Conservation (phyloP, 1,139 yeast species). For the Petasospora fabianii region DNA sequence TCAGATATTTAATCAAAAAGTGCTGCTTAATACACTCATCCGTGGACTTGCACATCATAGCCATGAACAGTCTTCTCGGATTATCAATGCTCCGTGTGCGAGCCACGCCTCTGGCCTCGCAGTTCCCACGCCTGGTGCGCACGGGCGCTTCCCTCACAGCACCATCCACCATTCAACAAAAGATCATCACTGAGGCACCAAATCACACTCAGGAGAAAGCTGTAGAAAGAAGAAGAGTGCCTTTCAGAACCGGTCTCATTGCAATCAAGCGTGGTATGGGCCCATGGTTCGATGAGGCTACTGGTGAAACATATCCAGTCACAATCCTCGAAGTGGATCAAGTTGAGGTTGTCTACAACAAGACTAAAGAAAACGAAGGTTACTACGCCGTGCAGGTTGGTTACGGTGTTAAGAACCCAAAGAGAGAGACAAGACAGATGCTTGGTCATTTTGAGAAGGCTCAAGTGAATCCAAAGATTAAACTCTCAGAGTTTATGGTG, state of each 20-base stretch:
- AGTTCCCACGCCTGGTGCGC: slow-evolving; percentile 24
- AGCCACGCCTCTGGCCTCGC: slow-evolving; percentile 10
- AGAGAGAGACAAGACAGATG: slow-evolving; percentile 60
- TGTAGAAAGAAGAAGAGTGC: slow-evolving; percentile 61
- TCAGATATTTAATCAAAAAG: no score
- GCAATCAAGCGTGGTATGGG: slow-evolving; percentile 91
- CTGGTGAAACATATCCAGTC: slow-evolving; percentile 70
- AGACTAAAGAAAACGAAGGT: slow-evolving; percentile 68
- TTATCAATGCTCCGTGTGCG: slow-evolving; percentile 13
- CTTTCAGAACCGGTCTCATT: slow-evolving; percentile 76
- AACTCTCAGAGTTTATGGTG: slow-evolving; percentile 75
- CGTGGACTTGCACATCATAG: no score
- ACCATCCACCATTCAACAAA: slow-evolving; percentile 29
- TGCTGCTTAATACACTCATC: no score
- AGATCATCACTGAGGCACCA: slow-evolving; percentile 18
- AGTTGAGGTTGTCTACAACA: slow-evolving; percentile 77
- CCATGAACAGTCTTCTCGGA: slow-evolving; percentile 20
- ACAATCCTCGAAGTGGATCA: slow-evolving; percentile 87
- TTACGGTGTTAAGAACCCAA: slow-evolving; percentile 63
- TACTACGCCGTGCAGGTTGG: slow-evolving; percentile 87
- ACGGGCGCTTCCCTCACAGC: slow-evolving; percentile 46
- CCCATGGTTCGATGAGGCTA: slow-evolving; percentile 64
- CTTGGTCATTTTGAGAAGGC: slow-evolving; percentile 82
- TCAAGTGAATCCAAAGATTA: slow-evolving; percentile 77
- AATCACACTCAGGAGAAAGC: slow-evolving; percentile 57